Base-by-base conservation (phyloP, 1,284 basidiomycete genomes). In the Trichosporon coremiiforme region DNA sequence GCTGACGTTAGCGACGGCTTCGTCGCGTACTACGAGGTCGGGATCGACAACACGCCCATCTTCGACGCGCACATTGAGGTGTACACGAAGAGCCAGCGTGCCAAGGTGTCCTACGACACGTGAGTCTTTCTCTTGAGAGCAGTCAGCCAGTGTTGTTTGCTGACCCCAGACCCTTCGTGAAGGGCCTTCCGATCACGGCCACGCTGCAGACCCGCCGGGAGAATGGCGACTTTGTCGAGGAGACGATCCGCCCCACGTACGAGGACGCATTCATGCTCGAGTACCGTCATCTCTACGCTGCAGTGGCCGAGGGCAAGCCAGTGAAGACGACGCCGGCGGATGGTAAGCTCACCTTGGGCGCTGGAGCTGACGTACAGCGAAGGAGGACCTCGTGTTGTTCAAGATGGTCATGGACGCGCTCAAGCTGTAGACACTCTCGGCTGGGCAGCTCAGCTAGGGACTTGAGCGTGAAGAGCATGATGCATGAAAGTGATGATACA, bases 61-160 rank as follows among this genome's bases (percentile, higher is more conserved):
- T 85, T 86, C 70, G 85, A 86, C 67, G 82, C 83, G 1, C 82
- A 82, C 67, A 79, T 85, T 70, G 85, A 86, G 71, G 81, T 85
- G 10, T 82, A 81, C 68, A 82, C 81, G 12, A 76, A 78, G 33
- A 79, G 83, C 47, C 79, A 83, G 63, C 72, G 84, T 7, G 73
- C 85, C 66, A 81, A 83, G 65, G 80, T 86, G 36, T 75, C 78
- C 15, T 84, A 82, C 71, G 82, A 85, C 69, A 83, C 83, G 79
- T 82, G 66, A 76, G 79, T 75, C 45, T 8, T 10, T 33, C 33
- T 33, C 8, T 33, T 33, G 3, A 3, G 8, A 33, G 33, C 33
- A n/a, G n/a, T 33, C 33, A 33, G 1, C 3, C 4, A 33, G 2
- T 50, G 29, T 1, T n/a, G 41, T 45, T 4, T 17, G 31, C 65